Conservation (phyloP, 345 rosid species). For the Geranium brycei region DNA sequence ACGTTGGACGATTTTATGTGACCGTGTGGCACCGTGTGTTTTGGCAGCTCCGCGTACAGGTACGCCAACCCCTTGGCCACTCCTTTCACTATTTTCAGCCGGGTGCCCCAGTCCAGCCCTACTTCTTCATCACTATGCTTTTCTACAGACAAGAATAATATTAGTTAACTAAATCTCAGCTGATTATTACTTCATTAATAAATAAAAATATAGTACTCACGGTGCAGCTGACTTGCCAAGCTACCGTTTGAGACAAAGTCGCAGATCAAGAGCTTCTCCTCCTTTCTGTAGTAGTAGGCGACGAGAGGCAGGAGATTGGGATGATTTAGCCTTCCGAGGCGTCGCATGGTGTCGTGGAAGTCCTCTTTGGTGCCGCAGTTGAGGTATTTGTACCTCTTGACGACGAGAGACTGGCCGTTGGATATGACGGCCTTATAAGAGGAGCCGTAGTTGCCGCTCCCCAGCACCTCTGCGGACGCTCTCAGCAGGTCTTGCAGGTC, state of each 20-base stretch:
- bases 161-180: too few species aligned
- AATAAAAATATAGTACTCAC: conserved; percentile 16
- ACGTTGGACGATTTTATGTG: conserved; percentile 85
- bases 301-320: conserved; percentile 59
- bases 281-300: conserved; percentile 57
- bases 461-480: conserved; percentile 69
- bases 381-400: conserved; percentile 71
- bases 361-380: conserved; percentile 38
- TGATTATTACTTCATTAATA: too few species aligned
- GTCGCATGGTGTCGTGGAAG: conserved; percentile 57
- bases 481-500: conserved; percentile 67
- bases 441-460: conserved; percentile 68
- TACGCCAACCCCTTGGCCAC: conserved; percentile 57
- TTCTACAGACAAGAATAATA: conserved; percentile 16
- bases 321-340: conserved; percentile 55
- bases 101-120: conserved; percentile 60
- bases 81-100: conserved; percentile 70
- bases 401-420: conserved; percentile 50
- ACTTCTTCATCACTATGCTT: conserved; percentile 29
- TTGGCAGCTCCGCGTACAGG: conserved; percentile 44
- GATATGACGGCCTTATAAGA: conserved; percentile 59
- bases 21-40: conserved; percentile 51
- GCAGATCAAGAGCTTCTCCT: conserved; percentile 72
- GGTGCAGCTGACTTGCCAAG: conserved; percentile 72
- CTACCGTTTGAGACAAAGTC: conserved; percentile 55